Evolutionary conservation across 371 early-diverging fungal species (phyloP), one percentile per base, ranked within the genome.

Genomic region (Actinomucor elegans): DNA sequence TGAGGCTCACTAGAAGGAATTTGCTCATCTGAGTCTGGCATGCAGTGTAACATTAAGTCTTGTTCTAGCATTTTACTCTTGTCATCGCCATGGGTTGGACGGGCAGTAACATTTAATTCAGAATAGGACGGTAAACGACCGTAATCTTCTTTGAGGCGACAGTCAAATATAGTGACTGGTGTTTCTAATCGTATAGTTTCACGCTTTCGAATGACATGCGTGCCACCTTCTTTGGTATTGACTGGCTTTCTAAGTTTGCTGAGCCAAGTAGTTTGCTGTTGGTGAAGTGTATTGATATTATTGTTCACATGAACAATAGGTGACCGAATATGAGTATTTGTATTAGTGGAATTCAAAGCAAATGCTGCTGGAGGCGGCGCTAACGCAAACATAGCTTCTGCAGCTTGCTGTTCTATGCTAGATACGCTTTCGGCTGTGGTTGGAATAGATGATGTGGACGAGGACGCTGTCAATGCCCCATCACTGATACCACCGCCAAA

Each of bases 111-210:
- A 26, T 66, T 69, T 12, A 74, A 32, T 36, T 75, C 73, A 21
- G 66, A 68, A 42, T 77, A 77, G 11, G 73, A 71, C 1, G 77
- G 77, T 28, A 77, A 40, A 10, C 69, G 57, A 8, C 71, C 71
- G 62, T 71, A 77, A 33, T 77, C 77, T 55, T 77, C 77, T 41
- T 77, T 77, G 8, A 68, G 53, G 2, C 72, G 59, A 41, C 72
- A 72, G 44, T 72, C 72, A 41, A 67, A 66, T 1, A 72, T 55
- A 2, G 52, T 55, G 15, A 65, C 58, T 0, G 66, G 63, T 9
- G 66, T 62, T 17, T 62, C 63, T 9, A 67, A 33, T 28, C 59
- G 52, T 6, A 71, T 67, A 7, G 54, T 59, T 17, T 62, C 59
- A 14, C 48, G 46, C 41, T 54, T 60, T 21, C 61, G n/a, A 10